Evolutionary conservation across 2,329 filamentous ascomycete species (phyloP).

Genomic region (Neopestalotiopsis rosae): DNA sequence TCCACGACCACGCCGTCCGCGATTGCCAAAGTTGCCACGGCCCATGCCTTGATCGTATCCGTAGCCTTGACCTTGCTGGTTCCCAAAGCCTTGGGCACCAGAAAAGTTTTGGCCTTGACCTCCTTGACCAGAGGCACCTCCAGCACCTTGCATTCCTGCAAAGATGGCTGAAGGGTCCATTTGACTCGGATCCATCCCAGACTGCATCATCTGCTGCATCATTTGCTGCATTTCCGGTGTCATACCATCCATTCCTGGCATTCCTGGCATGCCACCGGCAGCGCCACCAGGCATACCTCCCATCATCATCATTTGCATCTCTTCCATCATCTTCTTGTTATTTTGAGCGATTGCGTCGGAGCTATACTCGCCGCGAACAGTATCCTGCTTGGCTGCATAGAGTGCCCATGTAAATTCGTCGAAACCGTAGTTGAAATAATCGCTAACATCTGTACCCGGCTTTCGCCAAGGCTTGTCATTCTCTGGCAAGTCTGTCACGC

Average conservation of each 20-base stretch:
- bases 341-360: slow-evolving; percentile 67
- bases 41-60: slow-evolving; percentile 40
- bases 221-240: slow-evolving; percentile 70
- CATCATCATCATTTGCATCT: slow-evolving; percentile 74
- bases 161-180: slow-evolving; percentile 71
- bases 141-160: slow-evolving; percentile 57
- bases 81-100: slow-evolving; percentile 53
- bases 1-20: slow-evolving; percentile 19
- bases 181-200: slow-evolving; percentile 68
- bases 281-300: slow-evolving; percentile 46
- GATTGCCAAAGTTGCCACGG: slow-evolving; percentile 28
- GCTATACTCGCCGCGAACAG: slow-evolving; percentile 76
- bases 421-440: slow-evolving; percentile 99
- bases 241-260: slow-evolving; percentile 67
- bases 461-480: slow-evolving; percentile 95
- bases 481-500: slow-evolving; percentile 65
- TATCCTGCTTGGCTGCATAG: slow-evolving; percentile 89
- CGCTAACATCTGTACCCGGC: slow-evolving; percentile 90
- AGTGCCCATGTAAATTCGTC: slow-evolving; percentile 98
- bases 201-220: slow-evolving; percentile 74
- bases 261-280: slow-evolving; percentile 40
- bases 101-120: slow-evolving; percentile 59
- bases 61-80: slow-evolving; percentile 57
- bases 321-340: slow-evolving; percentile 81
- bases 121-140: slow-evolving; percentile 47